phyloP scores from a whole-genome alignment of 2,329 filamentous ascomycete species.

The Penicillium sp. region DNA sequence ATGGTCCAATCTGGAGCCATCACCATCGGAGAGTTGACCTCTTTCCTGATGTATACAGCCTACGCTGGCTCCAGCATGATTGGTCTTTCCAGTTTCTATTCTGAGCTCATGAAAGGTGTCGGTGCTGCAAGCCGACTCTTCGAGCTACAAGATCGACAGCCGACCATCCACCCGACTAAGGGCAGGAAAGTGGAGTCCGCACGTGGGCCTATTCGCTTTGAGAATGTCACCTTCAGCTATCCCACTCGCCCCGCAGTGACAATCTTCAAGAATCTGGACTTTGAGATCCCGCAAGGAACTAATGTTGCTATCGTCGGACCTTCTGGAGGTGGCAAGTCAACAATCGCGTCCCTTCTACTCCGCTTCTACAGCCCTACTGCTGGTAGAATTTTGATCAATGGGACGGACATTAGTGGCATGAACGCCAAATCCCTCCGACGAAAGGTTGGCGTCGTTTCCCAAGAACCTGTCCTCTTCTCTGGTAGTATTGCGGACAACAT shows the following conservation, averaged over 20 bases:
- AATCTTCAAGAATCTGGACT: constrained; percentile 86
- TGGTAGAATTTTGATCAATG: constrained; percentile 79
- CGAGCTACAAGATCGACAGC: constrained; percentile 86
- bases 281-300: constrained; percentile 86
- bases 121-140: constrained; percentile 95
- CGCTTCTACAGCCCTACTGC: constrained; percentile 84
- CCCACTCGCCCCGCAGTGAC: constrained; percentile 87
- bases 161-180: constrained; percentile 82
- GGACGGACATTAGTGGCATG: constrained; percentile 77
- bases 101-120: constrained; percentile 97
- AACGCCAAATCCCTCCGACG: constrained; percentile 91
- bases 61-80: constrained; percentile 85
- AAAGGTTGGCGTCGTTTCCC: constrained; percentile 90
- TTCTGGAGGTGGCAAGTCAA: constrained; percentile 94
- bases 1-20: constrained; percentile 86
- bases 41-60: constrained; percentile 97
- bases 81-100: constrained; percentile 93
- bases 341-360: constrained; percentile 84
- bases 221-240: constrained; percentile 83
- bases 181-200: constrained; percentile 78
- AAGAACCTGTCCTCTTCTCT: constrained; percentile 92
- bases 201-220: constrained; percentile 83
- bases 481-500: constrained; percentile 79
- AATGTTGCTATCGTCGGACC: constrained; percentile 97
- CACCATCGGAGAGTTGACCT: constrained; percentile 87